Conservation (phyloP, 2,329 filamentous ascomycete species). For the Paraphoma sp. region DNA sequence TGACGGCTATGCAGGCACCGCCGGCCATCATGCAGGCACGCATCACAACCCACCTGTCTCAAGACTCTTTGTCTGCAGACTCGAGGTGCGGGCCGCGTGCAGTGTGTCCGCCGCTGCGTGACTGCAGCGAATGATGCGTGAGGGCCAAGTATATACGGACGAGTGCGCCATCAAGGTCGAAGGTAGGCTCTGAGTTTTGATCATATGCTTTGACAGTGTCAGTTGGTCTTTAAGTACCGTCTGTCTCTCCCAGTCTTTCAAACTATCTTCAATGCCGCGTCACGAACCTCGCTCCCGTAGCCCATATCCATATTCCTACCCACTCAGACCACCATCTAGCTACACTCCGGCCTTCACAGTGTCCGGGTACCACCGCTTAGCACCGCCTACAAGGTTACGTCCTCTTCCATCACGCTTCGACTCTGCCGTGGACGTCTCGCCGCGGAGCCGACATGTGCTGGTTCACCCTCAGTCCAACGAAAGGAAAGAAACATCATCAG, state of each 20-base stretch:
- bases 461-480: constrained; percentile 38
- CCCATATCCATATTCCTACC: constrained; percentile 19
- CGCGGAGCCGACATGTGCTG: constrained; percentile 36
- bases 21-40: constrained; percentile 38
- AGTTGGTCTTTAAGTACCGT: constrained; percentile 22
- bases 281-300: constrained; percentile 15
- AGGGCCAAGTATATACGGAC: constrained; percentile 22
- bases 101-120: constrained; percentile 16
- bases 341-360: constrained; percentile 25
- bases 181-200: constrained; percentile 4
- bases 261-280: constrained; percentile 27
- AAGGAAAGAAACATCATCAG: constrained; percentile 23
- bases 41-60: constrained; percentile 28
- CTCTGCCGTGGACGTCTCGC: constrained; percentile 15
- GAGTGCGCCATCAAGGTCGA: constrained; percentile 18
- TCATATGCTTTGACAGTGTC: constrained; percentile 15
- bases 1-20: constrained; percentile 32
- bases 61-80: constrained; percentile 16
- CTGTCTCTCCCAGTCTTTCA: constrained; percentile 7
- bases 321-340: constrained; percentile 25
- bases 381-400: constrained; percentile 26
- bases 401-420: constrained; percentile 28
- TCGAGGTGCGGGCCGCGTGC: constrained; percentile 23
- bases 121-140: constrained; percentile 27
- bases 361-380: constrained; percentile 28